Base-by-base conservation (phyloP, 495 filamentous ascomycete genomes). In the Podospora tetraspora region DNA sequence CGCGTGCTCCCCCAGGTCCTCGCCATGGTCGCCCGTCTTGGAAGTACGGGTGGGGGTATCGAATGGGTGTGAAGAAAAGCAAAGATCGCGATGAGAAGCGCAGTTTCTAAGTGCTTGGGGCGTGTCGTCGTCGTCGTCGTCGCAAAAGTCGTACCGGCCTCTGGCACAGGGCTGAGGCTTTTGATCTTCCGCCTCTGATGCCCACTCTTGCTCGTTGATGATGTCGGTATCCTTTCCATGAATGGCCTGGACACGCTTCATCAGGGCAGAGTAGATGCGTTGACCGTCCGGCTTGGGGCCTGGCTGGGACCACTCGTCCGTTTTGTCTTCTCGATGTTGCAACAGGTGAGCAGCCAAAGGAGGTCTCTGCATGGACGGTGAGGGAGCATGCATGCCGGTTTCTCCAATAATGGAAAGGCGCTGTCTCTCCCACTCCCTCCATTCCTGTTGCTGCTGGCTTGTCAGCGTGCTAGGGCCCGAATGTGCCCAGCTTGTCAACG, bases 401-500 rank as follows among this genome's bases (percentile, higher is more conserved):
- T 93, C 91, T 63, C 88, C 82, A 64, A 92, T 91, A 67, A 89
- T 82, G 21, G 89, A 89, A 25, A 92, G 78, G 24, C 85, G 85
- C 68, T 88, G 86, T 43, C 76, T 80, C 57, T 87, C 86, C 72
- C 80, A 80, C 25, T 84, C 82, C 5, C 74, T 68, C 75, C 78
- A 76, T 52, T 72, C 65, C 70, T 78, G 64, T 63, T 74, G 70
- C 64, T 75, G 69, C 73, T 76, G 79, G 30, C 78, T 82, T 29
- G 79, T 77, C 3, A 82, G 73, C 7, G 82, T 85, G 59, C 77
- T 83, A 0, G 78, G 77, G 1, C 77, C 81, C 6, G 84, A 94
- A 71, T 89, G 84, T 5, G 85, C 84, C 92, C 91, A 93, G 74
- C 91, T 94, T 16, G 90, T 93, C 56, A 93, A 84, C 19, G 91